Percentiles rank a stretch among this genome's conserved stretches.
Conservation (phyloP, 2,329 filamentous ascomycete genomes). For the Scorias spongiosa region DNA sequence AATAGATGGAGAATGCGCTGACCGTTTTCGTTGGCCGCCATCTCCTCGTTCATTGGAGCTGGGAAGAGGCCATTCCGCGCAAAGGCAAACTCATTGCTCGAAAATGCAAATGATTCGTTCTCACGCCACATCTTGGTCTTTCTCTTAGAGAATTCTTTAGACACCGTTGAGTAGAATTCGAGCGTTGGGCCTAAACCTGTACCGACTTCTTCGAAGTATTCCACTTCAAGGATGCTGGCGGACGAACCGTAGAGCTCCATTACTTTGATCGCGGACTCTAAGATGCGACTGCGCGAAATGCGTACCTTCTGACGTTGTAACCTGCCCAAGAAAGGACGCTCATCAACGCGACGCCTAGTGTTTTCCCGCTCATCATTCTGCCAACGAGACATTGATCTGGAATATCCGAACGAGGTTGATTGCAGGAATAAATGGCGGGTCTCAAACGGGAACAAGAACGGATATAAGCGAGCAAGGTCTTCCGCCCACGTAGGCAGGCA, state of each 20-base stretch:
- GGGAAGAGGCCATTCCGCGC: slow-evolving; percentile 79
- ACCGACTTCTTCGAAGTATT: slow-evolving; percentile 97
- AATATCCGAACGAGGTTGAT: slow-evolving; percentile 96
- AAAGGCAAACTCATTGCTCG: slow-evolving; percentile 64
- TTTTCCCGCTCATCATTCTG: slow-evolving; percentile 76
- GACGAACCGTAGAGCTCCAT: slow-evolving; percentile 98
- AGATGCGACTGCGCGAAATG: slow-evolving; percentile 82
- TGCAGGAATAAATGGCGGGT: slow-evolving; percentile 92
- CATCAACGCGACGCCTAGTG: slow-evolving; percentile 64
- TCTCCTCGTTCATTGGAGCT: slow-evolving; percentile 69
- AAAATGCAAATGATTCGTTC: slow-evolving; percentile 51
- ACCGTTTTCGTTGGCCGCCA: slow-evolving; percentile 59
- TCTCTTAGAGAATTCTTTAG: slow-evolving; percentile 92
- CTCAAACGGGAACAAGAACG: slow-evolving; percentile 96
- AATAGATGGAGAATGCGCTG: slow-evolving; percentile 79
- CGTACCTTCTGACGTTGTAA: slow-evolving; percentile 96
- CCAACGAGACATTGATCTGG: slow-evolving; percentile 93
- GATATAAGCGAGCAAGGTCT: slow-evolving; percentile 81
- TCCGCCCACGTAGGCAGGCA: slow-evolving; percentile 94
- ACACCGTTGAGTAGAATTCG: slow-evolving; percentile 96
- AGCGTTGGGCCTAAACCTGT: slow-evolving; percentile 90
- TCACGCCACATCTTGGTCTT: slow-evolving; percentile 95
- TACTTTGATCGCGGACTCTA: slow-evolving; percentile 93
- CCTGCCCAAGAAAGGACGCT: slow-evolving; percentile 78
- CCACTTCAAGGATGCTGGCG: slow-evolving; percentile 87